Base-by-base conservation (phyloP, 768 basidiomycete species). In the Lactarius deliciosus region DNA sequence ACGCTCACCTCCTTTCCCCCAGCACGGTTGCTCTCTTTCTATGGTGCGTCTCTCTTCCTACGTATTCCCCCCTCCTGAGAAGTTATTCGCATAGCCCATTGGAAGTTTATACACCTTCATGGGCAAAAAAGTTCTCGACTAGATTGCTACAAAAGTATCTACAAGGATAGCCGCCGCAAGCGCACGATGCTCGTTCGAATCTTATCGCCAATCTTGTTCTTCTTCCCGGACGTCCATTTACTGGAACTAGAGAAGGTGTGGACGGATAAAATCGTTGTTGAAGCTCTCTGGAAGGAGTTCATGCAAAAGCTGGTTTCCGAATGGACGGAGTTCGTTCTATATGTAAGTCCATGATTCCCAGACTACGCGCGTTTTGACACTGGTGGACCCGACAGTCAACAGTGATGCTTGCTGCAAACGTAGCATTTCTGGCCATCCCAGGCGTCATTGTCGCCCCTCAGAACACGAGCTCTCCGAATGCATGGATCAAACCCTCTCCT, bases 341-440 rank as follows among this genome's bases (percentile, higher is more conserved):
- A 68, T 43, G 67, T 68, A 40, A 40, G 64, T 50, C 6, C 15
- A 15, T 0, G 20, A 11, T 6, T 32, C 13, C 16, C 36, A 18
- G 22, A 57, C 22, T 2, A 11, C 16, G 18, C 30, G 20, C 20
- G 30, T 34, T 16, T 36, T 61, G 22, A 65, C 60, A 1, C 22
- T 15, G 32, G 18, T 32, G 15, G 45, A 36, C 8, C 13, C 13
- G n/a, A 60, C 54, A 78, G 76, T 70, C 75, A 0, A 79, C 76
- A 8, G 78, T 78, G 25, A 70, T 79, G 69, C 71, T 79, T 1
- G 74, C 73, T 13, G 74, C 74, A 10, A 74, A 78, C 61, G 75
- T 79, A 8, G 73, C 72, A 5, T 77, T 79, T 63, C 71, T 79
- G 4, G 76, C 78, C 3, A 75, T 78, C 10, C 78, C 73, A 18